These are phyloP conservation scores for Phytophthora hibernalis DNA, from an alignment of 352 stramenopile genomes.

Conservation along the genomic window DNA sequence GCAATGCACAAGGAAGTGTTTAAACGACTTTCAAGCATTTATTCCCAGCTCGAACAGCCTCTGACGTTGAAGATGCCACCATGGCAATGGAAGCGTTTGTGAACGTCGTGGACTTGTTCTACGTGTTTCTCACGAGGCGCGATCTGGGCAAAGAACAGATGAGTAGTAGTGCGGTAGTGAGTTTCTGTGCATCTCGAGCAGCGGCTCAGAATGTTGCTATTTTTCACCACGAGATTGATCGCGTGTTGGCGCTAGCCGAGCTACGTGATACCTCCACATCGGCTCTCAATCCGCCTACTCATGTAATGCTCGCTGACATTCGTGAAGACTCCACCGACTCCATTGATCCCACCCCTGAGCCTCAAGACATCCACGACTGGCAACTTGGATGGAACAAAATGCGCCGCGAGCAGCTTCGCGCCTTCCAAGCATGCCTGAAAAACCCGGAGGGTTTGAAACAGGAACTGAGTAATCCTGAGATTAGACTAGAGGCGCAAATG, in stretches of 20 bases:
- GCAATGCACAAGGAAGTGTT: constrained; percentile 26
- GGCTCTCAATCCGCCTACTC: constrained; percentile 6
- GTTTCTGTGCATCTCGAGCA: constrained; percentile 32
- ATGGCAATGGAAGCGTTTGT: constrained; percentile 30
- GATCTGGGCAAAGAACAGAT: constrained; percentile 25
- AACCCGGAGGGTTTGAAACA: constrained; percentile 14
- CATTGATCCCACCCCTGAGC: constrained; percentile 5
- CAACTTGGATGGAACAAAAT: constrained; percentile 26
- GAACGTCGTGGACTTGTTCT: constrained; percentile 27
- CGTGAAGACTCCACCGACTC: constrained; percentile 19
- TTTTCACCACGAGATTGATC: constrained; percentile 39
- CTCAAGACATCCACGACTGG: constrained; percentile 30
- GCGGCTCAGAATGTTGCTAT: constrained; percentile 25
- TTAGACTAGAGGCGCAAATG: constrained; percentile 31
- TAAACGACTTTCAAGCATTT: constrained; percentile 17
- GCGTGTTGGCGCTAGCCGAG: constrained; percentile 24
- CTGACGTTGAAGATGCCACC: constrained; percentile 17
- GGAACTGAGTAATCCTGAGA: constrained; percentile 17
- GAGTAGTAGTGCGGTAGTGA: constrained; percentile 17
- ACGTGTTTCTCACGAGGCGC: constrained; percentile 23
- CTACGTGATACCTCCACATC: constrained; percentile 7
- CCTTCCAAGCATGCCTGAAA: constrained; percentile 28
- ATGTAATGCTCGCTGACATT: constrained; percentile 24
- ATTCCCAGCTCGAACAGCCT: constrained; percentile 17
- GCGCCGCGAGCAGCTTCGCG: constrained; percentile 27